phyloP scores from a whole-genome alignment of 352 stramenopile genomes.

The Blastocystis sp. region DNA sequence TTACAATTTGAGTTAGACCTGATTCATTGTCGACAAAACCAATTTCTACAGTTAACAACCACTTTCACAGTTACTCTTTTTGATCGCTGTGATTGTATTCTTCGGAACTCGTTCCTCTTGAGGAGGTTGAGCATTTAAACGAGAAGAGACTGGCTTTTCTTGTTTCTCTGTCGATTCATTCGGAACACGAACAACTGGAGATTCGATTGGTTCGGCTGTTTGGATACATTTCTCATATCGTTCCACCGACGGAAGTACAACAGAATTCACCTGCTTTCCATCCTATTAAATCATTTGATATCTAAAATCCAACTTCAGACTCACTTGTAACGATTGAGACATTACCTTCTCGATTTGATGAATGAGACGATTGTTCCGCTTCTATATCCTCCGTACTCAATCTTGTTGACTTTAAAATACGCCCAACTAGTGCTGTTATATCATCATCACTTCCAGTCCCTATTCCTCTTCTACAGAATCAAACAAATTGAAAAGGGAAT shows the following conservation, averaged over 20 bases:
- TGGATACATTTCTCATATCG: slow-evolving; percentile 50
- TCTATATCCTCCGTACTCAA: background rate
- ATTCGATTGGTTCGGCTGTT: background rate
- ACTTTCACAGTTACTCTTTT: background rate
- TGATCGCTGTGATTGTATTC: slow-evolving; percentile 56
- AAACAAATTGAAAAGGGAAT: too few relatives aligned
- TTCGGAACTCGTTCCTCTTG: background rate
- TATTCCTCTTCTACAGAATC: background rate
- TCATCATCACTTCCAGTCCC: background rate
- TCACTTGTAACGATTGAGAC: background rate
- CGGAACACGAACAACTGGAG: background rate
- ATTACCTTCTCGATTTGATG: background rate
- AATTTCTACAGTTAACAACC: slow-evolving; percentile 9
- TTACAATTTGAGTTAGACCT: slow-evolving; percentile 8
- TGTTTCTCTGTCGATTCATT: background rate
- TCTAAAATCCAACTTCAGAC: slow-evolving; percentile 8
- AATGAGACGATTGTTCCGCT: background rate
- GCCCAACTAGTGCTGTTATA: slow-evolving; percentile 9
- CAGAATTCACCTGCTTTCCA: background rate
- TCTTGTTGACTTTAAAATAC: background rate
- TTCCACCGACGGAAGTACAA: background rate
- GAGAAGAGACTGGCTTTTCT: background rate
- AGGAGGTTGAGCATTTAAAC: background rate
- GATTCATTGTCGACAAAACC: background rate
- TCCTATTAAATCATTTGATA: background rate